Conservation (phyloP, 1,139 yeast species). For the Geotrichum cucujoidarum region DNA sequence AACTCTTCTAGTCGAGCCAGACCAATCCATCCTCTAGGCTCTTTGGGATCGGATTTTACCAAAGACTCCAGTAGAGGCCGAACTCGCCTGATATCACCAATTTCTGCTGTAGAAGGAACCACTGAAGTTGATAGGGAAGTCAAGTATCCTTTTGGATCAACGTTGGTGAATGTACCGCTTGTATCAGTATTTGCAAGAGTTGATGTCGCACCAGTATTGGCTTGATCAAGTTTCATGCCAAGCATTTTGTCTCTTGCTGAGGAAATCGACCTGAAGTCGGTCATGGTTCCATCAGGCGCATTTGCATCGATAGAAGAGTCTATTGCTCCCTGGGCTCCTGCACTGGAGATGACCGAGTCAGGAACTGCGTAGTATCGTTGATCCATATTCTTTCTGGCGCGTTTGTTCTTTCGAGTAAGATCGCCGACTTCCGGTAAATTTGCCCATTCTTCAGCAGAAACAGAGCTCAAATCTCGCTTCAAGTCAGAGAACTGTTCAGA, state of each 20-base stretch:
- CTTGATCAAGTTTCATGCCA: slow-evolving; percentile 45
- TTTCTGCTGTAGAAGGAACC: slow-evolving; percentile 27
- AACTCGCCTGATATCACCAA: slow-evolving; percentile 55
- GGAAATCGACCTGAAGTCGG: slow-evolving; percentile 49
- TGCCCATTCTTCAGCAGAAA: slow-evolving; percentile 74
- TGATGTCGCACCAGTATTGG: slow-evolving; percentile 19
- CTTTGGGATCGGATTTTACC: slow-evolving; percentile 66
- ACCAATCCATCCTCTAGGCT: slow-evolving; percentile 82
- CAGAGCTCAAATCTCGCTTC: slow-evolving; percentile 55
- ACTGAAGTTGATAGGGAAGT: slow-evolving; percentile 35
- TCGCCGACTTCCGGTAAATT: slow-evolving; percentile 85
- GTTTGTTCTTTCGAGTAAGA: slow-evolving; percentile 70
- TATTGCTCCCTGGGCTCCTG: slow-evolving; percentile 37
- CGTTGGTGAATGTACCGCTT: slow-evolving; percentile 23
- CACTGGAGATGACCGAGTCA: slow-evolving; percentile 49
- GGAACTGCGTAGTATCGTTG: slow-evolving; percentile 81
- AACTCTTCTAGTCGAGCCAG: slow-evolving; percentile 75
- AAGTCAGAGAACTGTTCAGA: slow-evolving; percentile 51
- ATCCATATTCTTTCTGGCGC: slow-evolving; percentile 60
- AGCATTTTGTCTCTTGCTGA: slow-evolving; percentile 51
- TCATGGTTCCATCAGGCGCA: slow-evolving; percentile 31
- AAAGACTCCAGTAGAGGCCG: slow-evolving; percentile 61
- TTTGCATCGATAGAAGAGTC: slow-evolving; percentile 34
- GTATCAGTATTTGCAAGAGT: slow-evolving; percentile 21
- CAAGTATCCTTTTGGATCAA: slow-evolving; percentile 41